Percentiles rank a stretch among this genome's conserved stretches.
Conservation (phyloP, 768 basidiomycete genomes). For the Pleurotus pulmonarius region DNA sequence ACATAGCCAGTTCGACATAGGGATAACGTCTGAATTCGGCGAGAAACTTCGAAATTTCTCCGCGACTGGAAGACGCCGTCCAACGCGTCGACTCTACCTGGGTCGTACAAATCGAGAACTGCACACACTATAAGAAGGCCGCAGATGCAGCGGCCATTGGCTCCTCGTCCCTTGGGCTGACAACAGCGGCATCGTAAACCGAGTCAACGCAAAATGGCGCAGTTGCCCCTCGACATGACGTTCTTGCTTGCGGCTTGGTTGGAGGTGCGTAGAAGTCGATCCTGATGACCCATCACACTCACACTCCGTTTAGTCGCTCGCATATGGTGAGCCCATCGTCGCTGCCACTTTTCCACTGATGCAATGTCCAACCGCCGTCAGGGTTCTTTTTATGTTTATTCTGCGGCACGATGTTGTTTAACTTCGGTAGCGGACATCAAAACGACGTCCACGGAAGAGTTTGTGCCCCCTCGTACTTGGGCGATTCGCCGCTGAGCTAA, state of each 20-base stretch:
- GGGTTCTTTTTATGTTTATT: constrained; percentile 13
- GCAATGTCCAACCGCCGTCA: background rate
- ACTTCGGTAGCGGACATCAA: background rate
- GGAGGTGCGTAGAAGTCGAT: constrained; percentile 10
- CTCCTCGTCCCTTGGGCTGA: too few relatives aligned
- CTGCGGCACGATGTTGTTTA: constrained; percentile 11
- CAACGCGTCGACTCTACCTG: too few relatives aligned
- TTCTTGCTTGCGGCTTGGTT: constrained; percentile 17
- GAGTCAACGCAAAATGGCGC: background rate
- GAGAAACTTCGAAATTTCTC: too few relatives aligned
- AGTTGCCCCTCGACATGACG: constrained; percentile 13
- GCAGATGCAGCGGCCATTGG: too few relatives aligned
- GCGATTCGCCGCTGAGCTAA: background rate
- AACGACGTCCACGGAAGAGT: constrained; percentile 9
- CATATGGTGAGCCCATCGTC: background rate
- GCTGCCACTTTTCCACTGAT: too few relatives aligned
- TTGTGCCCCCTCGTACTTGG: background rate
- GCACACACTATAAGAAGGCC: too few relatives aligned
- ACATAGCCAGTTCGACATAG: too few relatives aligned
- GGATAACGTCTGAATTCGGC: too few relatives aligned
- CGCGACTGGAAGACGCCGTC: too few relatives aligned
- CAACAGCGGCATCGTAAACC: too few relatives aligned
- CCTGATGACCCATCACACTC: background rate
- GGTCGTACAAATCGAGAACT: too few relatives aligned
- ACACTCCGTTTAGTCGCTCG: background rate